Evolutionary conservation across 208 protist species (phyloP).

Genomic region (Crithidia acanthocephali): DNA sequence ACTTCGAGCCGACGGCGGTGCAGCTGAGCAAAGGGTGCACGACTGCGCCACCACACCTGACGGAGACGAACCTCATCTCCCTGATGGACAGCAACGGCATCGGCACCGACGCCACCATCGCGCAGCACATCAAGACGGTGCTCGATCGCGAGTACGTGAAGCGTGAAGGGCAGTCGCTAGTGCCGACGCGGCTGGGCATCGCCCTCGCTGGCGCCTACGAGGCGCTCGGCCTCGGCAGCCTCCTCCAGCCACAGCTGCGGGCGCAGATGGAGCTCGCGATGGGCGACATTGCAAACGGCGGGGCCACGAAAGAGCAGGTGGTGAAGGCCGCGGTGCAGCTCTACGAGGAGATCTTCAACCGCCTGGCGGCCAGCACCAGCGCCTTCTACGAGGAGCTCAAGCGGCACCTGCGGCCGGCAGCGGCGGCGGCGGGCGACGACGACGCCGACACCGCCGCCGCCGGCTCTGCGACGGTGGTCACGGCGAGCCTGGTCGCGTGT

Average conservation of each 20-base stretch:
- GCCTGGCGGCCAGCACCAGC: conserved; percentile 41
- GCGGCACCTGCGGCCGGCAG: conserved; percentile 38
- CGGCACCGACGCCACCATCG: conserved; percentile 99
- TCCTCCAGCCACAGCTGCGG: conserved; percentile 92
- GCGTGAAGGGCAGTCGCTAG: conserved; percentile 78
- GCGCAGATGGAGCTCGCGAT: conserved; percentile 95
- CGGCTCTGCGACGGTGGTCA: conserved; percentile 30
- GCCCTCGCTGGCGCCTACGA: conserved; percentile 97
- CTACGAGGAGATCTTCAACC: conserved; percentile 83
- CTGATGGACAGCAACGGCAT: conserved; percentile 98
- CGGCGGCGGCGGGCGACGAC: background rate
- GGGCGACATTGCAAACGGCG: conserved; percentile 79
- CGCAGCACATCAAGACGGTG: conserved; percentile 98
- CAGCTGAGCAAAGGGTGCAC: conserved; percentile 84
- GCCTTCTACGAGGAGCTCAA: conserved; percentile 64
- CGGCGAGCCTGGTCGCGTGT: conserved; percentile 42
- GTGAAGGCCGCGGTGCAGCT: conserved; percentile 74
- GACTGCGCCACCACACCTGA: conserved; percentile 92
- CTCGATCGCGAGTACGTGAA: conserved; percentile 92
- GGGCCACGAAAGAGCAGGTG: conserved; percentile 79
- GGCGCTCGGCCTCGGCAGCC: conserved; percentile 89
- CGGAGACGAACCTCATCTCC: conserved; percentile 97
- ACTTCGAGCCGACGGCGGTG: conserved; percentile 89
- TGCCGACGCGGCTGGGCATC: conserved; percentile 95
- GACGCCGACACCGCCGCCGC: background rate